Evolutionary conservation across 2,329 filamentous ascomycete species (phyloP), one percentile per base, ranked within the genome.

Genomic region (Colletotrichum sidae): DNA sequence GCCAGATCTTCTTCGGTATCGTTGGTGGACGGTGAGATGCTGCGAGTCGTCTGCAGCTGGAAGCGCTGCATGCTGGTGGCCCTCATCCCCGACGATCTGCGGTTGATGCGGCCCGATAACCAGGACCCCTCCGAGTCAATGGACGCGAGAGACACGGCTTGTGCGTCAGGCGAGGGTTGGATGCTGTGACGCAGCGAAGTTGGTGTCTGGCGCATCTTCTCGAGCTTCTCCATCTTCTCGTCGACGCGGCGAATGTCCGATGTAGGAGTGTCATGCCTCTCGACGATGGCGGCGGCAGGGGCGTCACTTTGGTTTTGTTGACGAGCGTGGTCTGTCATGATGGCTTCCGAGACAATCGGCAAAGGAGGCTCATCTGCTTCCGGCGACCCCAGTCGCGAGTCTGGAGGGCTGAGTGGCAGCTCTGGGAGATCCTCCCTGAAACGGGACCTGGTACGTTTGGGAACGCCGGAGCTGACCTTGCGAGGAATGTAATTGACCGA

Each of bases 61-160:
- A 77, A 45, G 72, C 74, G 72, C 38, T 72, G 68, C 47, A 76
- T 75, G 72, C 76, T 81, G 67, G 76, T 78, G 44, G 76, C 78
- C 38, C 82, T 72, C 73, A 88, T 76, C 73, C 82, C 75, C 60
- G 82, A 73, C 69, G 83, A 82, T 37, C 78, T 77, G 69, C 82
- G 77, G 69, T 83, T 84, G 54, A 83, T 77, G 61, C 90, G 89
- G 13, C 95, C 94, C 4, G 94, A 96, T 49, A 99, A 88, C 96
- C 96, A 99, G 0, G 94, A 97, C 5, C 88, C 96, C 80, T 99
- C 96, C 0, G 94, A 97, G 74, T 97, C 96, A 65, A 98, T 93
- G 0, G 94, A 97, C 2, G 94, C 96, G 15, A 98, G 84, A 0
- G 95, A 98, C 76, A 94, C 91, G 37, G 94, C 93, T 72, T 94